Base-by-base conservation (phyloP, 2,329 filamentous ascomycete species). In the Aspergillus sp. region DNA sequence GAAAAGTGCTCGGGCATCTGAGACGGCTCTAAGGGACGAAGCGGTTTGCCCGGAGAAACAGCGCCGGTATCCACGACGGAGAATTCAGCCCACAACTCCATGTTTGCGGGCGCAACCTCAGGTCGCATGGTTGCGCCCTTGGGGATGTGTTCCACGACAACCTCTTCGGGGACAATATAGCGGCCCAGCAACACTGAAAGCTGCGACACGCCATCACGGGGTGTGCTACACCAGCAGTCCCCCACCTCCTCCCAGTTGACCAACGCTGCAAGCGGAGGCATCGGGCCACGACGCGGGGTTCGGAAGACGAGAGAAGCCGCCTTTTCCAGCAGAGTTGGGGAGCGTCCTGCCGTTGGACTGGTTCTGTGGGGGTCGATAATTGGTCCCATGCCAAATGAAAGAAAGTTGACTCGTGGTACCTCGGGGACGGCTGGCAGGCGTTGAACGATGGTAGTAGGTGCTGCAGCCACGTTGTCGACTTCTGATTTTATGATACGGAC, bases 171-270 rank as follows among this genome's bases (percentile, higher is more conserved):
- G 25, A 86, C 78, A 51, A 92, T 78, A 5, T 72, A 57, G n/a
- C 68, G 66, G 1, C 66, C 64, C 0, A 77, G 64, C 4, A 64
- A 48, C 17, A 78, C 64, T 2, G 64, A 63, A 11, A 80, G 62
- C 55, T 79, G 76, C 6, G 74, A 63, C 14, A 74, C 72, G 13
- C 68, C 68, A 45, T 78, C 58, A 0, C 76, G 79, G 47, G 69
- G 66, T 9, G 76, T 71, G 4, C 87, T 85, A 69, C 93, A 97
- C 88, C 91, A 97, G 71, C 91, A 95, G 56, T 97, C 89, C 17
- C 88, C 89, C 31, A 87, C 81, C 45, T 96, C 89, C 9, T 85
- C 77, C 91, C 92, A 96, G 3, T 77, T 73, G 1, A 72, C 67
- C 2, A 96, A 77, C 1, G 88, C 90, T 0, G 78, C 70, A n/a